Evolutionary conservation across 257 asterid species (phyloP).

Genomic region (Solanum pennellii): DNA sequence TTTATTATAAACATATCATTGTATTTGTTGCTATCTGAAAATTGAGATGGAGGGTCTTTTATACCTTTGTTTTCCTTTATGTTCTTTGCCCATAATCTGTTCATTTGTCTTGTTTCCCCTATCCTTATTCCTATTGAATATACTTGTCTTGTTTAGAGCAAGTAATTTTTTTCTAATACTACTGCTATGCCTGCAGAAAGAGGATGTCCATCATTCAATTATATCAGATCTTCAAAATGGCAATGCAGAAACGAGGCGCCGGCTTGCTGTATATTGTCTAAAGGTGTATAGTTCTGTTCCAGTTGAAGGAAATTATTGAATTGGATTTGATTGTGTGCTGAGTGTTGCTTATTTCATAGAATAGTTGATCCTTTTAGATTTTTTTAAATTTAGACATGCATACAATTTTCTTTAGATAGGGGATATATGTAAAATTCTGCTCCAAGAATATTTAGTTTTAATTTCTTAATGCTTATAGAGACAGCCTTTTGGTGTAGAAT

Average conservation of each 20-base stretch:
- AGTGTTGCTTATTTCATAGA: not conserved
- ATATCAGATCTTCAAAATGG: conserved; percentile 99
- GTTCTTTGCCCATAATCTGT: not conserved
- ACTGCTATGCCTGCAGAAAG: conserved; percentile 53
- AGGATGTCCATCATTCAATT: conserved; percentile 97
- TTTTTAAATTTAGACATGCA: not conserved
- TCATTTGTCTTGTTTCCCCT: not conserved
- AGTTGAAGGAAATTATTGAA: not conserved
- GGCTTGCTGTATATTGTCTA: conserved; percentile 92
- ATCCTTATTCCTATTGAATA: not conserved
- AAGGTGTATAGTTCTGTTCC: conserved; percentile 42
- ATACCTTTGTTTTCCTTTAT: not conserved
- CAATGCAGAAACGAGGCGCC: conserved; percentile 85
- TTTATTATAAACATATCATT: not conserved
- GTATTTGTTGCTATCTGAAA: not conserved
- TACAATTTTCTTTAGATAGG: not conserved
- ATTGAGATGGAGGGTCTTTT: not conserved
- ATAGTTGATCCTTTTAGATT: not conserved
- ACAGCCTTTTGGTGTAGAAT: not conserved
- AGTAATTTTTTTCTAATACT: not conserved
- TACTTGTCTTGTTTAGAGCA: not conserved
- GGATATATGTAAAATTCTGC: not conserved
- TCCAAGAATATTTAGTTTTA: not conserved
- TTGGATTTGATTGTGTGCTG: not conserved
- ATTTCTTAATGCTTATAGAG: not conserved